These are phyloP conservation scores for Aspergillus conjunctus DNA, from an alignment of 495 filamentous ascomycete genomes.

Conservation along the genomic window DNA sequence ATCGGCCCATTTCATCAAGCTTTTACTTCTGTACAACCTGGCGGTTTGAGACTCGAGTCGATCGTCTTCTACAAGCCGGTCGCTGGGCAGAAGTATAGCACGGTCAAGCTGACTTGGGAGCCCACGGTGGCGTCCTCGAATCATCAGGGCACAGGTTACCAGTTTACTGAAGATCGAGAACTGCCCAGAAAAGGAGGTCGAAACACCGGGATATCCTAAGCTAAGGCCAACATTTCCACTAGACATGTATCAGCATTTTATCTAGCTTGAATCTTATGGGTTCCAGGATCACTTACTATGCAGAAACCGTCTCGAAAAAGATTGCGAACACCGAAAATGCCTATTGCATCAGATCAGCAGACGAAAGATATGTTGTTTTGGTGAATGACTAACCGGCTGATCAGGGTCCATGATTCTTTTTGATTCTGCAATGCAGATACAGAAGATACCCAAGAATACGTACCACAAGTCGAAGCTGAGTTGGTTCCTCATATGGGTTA, in stretches of 20 bases:
- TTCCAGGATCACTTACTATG: conserved; percentile 53
- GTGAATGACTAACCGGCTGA: conserved; percentile 39
- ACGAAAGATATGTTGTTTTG: neutral
- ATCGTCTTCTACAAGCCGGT: conserved; percentile 50
- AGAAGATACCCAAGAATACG: conserved; percentile 63
- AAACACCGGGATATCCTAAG: conserved; percentile 71
- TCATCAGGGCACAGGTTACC: conserved; percentile 84
- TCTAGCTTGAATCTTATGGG: neutral
- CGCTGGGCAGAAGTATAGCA: conserved; percentile 76
- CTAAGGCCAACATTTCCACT: conserved; percentile 83
- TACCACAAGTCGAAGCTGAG: conserved; percentile 67
- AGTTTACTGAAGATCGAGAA: conserved; percentile 79
- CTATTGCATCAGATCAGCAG: conserved; percentile 15
- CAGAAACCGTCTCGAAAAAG: conserved; percentile 83
- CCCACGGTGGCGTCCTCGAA: conserved; percentile 86
- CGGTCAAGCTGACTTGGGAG: conserved; percentile 88
- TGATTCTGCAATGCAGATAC: conserved; percentile 59
- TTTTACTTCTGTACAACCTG: conserved; percentile 5
- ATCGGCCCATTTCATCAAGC: conserved; percentile 11
- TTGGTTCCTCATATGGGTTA: conserved; percentile 61
- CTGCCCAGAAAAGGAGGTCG: conserved; percentile 72
- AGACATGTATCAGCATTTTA: conserved; percentile 15
- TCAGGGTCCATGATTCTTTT: conserved; percentile 48
- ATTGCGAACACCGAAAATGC: conserved; percentile 62
- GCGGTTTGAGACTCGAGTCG: conserved; percentile 3